These are phyloP conservation scores for Cystobasidium sp. DNA, from an alignment of 1,284 basidiomycete species.

Conservation along the genomic window DNA sequence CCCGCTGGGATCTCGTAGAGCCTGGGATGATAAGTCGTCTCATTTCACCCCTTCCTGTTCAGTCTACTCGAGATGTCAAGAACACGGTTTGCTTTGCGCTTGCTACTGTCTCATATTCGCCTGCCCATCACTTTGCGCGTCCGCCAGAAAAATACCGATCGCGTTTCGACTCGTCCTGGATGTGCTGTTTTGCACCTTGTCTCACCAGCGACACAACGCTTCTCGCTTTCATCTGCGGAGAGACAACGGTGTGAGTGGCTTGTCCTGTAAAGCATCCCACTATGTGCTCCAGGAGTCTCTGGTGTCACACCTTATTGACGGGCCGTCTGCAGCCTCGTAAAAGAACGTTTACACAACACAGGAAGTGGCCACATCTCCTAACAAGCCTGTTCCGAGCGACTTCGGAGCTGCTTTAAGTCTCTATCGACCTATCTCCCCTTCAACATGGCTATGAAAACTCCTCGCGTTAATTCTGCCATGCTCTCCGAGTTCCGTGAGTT, in stretches of 20 bases:
- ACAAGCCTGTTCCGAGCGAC: no score
- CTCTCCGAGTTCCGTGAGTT: slow-evolving; percentile 38
- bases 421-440: not conserved
- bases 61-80: no score
- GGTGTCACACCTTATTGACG: no score
- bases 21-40: not conserved
- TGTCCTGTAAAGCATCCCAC: no score
- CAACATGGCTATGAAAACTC: slow-evolving; percentile 42
- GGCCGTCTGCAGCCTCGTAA: no score
- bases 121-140: slow-evolving; percentile 3
- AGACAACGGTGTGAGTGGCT: no score
- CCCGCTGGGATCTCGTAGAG: no score
- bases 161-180: not conserved
- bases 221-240: no score
- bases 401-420: not conserved
- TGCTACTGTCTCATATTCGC: not conserved
- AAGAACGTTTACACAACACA: no score
- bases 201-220: not conserved
- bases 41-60: not conserved
- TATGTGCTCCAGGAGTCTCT: no score
- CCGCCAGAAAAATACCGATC: not conserved
- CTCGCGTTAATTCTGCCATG: slow-evolving; percentile 41
- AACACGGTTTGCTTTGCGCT: no score
- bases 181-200: not conserved
- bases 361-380: no score